Conservation (phyloP, 2,329 filamentous ascomycete species). For the Zymoseptoria ardabiliae region DNA sequence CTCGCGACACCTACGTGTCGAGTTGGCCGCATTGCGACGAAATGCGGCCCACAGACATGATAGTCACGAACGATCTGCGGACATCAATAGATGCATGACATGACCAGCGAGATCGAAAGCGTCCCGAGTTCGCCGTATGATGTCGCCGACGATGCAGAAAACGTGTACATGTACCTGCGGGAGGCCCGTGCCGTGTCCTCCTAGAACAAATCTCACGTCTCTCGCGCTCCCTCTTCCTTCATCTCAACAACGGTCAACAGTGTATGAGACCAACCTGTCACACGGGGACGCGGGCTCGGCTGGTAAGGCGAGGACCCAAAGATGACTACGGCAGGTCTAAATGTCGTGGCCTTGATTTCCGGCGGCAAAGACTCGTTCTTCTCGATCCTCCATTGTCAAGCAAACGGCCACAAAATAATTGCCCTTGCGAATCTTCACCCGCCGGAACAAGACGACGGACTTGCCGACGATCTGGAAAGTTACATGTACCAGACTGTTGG, state of each 20-base stretch:
- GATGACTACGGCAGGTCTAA: constrained; percentile 34
- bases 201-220: neutral
- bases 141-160: neutral
- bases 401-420: constrained; percentile 76
- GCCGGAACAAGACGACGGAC: constrained; percentile 19
- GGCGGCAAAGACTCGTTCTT: constrained; percentile 97
- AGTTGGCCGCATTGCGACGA: too few relatives aligned
- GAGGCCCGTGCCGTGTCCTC: neutral
- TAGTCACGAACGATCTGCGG: neutral
- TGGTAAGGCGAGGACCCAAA: neutral
- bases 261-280: neutral
- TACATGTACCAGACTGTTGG: constrained; percentile 99
- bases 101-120: neutral
- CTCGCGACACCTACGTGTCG: too few relatives aligned
- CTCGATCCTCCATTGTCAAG: constrained; percentile 80
- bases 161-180: neutral
- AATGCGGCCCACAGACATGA: neutral
- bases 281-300: neutral
- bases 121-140: neutral
- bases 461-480: constrained; percentile 69
- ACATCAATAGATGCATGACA: neutral
- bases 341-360: constrained; percentile 87
- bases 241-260: neutral
- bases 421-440: constrained; percentile 87
- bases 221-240: neutral